These are phyloP conservation scores for Excoecaria cochinchinensis DNA, from an alignment of 345 rosid species.

Conservation along the genomic window DNA sequence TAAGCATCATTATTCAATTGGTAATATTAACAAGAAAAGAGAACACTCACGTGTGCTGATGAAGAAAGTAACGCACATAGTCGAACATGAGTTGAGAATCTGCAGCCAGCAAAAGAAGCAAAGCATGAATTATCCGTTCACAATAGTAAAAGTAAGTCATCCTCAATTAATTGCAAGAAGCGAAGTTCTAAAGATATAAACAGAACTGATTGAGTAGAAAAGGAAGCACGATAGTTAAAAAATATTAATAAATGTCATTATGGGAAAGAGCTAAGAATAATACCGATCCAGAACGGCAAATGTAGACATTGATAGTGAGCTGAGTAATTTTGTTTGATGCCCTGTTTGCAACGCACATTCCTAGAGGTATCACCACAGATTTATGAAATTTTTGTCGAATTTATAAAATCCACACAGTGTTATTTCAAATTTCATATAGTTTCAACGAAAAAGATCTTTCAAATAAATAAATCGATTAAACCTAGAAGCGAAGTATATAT, in stretches of 20 bases:
- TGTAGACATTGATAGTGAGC: conserved; percentile 88
- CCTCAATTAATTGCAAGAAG: too few species aligned
- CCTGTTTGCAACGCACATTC: conserved; percentile 84
- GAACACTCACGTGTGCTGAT: conserved; percentile 91
- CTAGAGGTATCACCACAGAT: conserved; percentile 27
- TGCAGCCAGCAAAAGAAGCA: conserved; percentile 65
- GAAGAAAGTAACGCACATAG: conserved; percentile 88
- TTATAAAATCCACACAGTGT: not conserved
- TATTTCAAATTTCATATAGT: not conserved
- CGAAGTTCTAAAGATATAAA: too few species aligned
- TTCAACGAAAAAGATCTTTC: not conserved
- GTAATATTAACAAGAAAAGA: not conserved
- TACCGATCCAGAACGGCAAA: conserved; percentile 99
- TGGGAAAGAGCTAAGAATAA: not conserved
- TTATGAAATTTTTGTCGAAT: not conserved
- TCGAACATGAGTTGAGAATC: conserved; percentile 96
- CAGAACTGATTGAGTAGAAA: too few species aligned
- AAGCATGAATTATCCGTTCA: not conserved
- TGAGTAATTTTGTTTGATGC: conserved; percentile 95
- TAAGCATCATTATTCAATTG: too few species aligned
- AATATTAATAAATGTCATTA: not conserved
- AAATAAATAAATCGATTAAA: not conserved
- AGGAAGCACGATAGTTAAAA: too few species aligned
- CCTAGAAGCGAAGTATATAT: not conserved
- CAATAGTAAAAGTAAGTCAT: not conserved